Evolutionary conservation across 2,329 filamentous ascomycete genomes (phyloP).

Genomic region (Ceratocystis diversiconidia): DNA sequence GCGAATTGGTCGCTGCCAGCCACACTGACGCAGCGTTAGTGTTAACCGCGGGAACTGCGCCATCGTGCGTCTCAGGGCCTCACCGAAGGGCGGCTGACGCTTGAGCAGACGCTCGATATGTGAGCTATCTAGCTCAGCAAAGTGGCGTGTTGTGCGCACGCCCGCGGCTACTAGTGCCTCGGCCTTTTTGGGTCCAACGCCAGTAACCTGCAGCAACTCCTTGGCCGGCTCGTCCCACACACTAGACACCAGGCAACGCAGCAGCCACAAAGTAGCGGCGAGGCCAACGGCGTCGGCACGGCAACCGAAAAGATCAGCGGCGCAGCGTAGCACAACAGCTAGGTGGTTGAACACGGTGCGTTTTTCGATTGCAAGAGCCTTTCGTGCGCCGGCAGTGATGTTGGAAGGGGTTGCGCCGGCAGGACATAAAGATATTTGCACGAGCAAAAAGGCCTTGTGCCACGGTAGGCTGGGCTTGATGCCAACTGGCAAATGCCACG

Average conservation of each 20-base stretch:
- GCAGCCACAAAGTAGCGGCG: slow-evolving; percentile 59
- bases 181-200: slow-evolving; percentile 61
- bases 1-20: slow-evolving; percentile 12
- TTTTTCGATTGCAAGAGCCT: slow-evolving; percentile 21
- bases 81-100: slow-evolving; percentile 72
- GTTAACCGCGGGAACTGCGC: slow-evolving; percentile 52
- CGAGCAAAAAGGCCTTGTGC: slow-evolving; percentile 63
- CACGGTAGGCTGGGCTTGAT: slow-evolving; percentile 26
- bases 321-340: slow-evolving; percentile 27
- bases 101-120: slow-evolving; percentile 64
- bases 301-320: slow-evolving; percentile 28
- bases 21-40: slow-evolving; percentile 25
- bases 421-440: slow-evolving; percentile 46
- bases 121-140: slow-evolving; percentile 51
- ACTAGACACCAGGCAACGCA: slow-evolving; percentile 59
- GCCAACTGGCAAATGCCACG: slow-evolving; percentile 25
- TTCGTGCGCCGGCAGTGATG: slow-evolving; percentile 23
- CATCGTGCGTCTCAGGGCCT: slow-evolving; percentile 49
- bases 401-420: slow-evolving; percentile 46
- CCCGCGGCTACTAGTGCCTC: slow-evolving; percentile 59
- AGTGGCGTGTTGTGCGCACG: slow-evolving; percentile 55
- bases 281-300: slow-evolving; percentile 49
- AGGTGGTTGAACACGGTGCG: slow-evolving; percentile 25
- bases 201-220: slow-evolving; percentile 70
- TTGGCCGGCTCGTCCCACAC: slow-evolving; percentile 70